phyloP scores from a whole-genome alignment of 192 early-diverging fungal genomes.

The Coemansia sp. region DNA sequence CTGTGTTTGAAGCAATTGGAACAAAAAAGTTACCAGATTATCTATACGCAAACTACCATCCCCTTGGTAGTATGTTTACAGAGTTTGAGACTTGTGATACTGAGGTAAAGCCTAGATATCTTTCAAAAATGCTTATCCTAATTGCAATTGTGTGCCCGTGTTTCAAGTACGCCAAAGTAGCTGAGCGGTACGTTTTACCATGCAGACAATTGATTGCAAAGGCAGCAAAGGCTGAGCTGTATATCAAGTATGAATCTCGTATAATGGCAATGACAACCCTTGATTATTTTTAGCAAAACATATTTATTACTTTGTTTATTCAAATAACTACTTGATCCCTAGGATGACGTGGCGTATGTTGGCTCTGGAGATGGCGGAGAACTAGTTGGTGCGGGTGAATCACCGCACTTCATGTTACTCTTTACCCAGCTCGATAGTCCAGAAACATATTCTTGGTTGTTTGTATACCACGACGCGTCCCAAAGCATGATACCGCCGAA shows the following conservation, averaged over 20 bases:
- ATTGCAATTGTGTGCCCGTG: neutral
- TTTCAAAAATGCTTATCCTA: neutral
- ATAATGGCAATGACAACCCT: neutral
- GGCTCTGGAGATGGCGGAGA: constrained; percentile 8
- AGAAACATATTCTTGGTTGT: constrained; percentile 47
- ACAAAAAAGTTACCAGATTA: neutral
- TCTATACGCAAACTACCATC: neutral
- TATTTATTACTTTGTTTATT: neutral
- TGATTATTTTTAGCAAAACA: neutral
- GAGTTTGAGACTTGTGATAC: neutral
- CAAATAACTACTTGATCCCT: neutral
- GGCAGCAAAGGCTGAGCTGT: neutral
- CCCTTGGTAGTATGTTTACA: neutral
- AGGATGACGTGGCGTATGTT: neutral
- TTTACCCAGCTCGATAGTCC: constrained; percentile 41
- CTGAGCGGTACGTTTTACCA: neutral
- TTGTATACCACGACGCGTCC: constrained; percentile 68
- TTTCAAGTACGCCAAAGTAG: neutral
- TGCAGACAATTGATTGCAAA: neutral
- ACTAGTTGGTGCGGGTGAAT: constrained; percentile 4
- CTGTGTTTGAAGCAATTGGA: neutral
- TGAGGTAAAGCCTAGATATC: neutral
- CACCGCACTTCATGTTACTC: constrained; percentile 33
- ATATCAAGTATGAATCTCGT: neutral
- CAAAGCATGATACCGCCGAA: constrained; percentile 76